phyloP scores from a whole-genome alignment of 306 rosid genomes.

The Pachyrhizus erosus region DNA sequence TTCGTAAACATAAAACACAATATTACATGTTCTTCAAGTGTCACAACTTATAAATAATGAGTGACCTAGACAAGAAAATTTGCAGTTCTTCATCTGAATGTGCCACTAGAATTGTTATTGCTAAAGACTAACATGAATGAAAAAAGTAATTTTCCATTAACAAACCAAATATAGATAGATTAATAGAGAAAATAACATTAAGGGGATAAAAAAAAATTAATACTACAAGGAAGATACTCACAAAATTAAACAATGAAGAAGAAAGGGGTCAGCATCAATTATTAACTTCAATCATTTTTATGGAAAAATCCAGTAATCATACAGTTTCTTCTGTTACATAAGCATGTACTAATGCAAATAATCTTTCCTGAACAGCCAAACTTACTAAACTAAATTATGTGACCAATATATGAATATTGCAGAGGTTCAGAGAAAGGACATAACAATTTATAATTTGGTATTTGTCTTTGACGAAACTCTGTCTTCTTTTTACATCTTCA shows the following conservation, averaged over 20 bases:
- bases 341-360: neutral
- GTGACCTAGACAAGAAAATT: slow-evolving; percentile 2
- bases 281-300: slow-evolving; percentile 14
- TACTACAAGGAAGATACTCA: neutral
- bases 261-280: neutral
- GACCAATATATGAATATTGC: neutral
- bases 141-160: neutral
- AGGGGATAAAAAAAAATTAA: neutral
- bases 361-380: neutral
- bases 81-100: slow-evolving; percentile 15
- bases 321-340: neutral
- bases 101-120: neutral
- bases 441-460: neutral
- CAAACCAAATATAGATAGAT: neutral
- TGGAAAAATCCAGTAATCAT: slow-evolving; percentile 9
- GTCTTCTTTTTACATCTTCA: neutral
- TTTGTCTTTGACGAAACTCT: neutral
- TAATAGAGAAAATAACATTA: neutral
- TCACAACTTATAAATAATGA: slow-evolving; percentile 13
- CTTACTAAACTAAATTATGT: neutral
- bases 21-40: slow-evolving; percentile 14
- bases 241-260: neutral
- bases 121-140: neutral
- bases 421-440: neutral
- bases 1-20: slow-evolving; percentile 12